Evolutionary conservation across 148 eudicot genomes (phyloP).

Genomic region (Cornus kousa): DNA sequence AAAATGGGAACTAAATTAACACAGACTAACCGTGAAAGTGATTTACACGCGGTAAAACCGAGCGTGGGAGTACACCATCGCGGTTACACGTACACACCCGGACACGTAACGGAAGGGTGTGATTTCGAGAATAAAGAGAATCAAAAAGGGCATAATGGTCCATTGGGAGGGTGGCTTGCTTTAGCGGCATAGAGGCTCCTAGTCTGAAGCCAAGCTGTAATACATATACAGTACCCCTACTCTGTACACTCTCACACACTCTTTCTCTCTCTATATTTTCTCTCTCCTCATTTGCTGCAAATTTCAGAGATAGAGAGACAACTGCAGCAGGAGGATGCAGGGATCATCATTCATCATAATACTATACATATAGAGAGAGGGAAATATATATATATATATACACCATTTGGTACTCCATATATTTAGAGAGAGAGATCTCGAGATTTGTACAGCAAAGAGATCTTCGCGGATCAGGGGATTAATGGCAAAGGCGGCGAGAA

Average conservation of each 20-base stretch:
- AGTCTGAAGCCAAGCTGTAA: conserved; percentile 35
- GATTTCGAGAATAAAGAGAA: neutral
- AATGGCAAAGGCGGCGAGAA: conserved; percentile 55
- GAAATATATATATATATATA: neutral
- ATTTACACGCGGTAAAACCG: neutral
- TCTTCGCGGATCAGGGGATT: conserved; percentile 24
- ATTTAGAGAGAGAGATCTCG: conserved; percentile 15
- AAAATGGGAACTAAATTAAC: neutral
- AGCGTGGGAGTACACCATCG: neutral
- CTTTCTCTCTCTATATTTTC: neutral
- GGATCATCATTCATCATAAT: conserved; percentile 1
- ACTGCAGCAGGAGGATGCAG: neutral
- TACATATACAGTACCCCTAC: conserved; percentile 17
- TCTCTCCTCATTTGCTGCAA: conserved; percentile 3
- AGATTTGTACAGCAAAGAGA: conserved; percentile 31
- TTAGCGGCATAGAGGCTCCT: conserved; percentile 33
- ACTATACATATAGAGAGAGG: conserved; percentile 6
- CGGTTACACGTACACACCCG: neutral
- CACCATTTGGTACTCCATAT: too few relatives aligned
- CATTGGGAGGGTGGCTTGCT: conserved; percentile 23
- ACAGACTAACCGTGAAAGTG: neutral
- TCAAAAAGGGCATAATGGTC: conserved; percentile 20
- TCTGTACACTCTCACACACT: neutral
- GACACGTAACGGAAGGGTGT: neutral
- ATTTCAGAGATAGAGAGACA: conserved; percentile 9